phyloP scores from a whole-genome alignment of 192 early-diverging fungal genomes.

The Coemansia sp. region DNA sequence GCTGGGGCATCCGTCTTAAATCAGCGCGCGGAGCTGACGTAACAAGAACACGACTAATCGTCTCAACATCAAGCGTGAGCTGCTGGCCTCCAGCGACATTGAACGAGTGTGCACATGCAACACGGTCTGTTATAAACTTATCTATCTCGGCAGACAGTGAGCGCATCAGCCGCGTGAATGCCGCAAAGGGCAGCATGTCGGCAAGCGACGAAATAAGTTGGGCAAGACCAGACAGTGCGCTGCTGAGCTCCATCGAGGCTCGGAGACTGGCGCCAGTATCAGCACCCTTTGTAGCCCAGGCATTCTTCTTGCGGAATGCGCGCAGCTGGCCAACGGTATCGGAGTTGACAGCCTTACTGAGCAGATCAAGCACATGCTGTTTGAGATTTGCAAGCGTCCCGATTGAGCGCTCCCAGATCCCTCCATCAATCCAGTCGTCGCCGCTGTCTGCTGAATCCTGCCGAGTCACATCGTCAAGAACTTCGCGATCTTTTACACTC shows the following conservation, averaged over 20 bases:
- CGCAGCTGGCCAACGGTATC: conserved; percentile 37
- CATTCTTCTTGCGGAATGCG: conserved; percentile 45
- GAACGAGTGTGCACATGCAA: conserved; percentile 41
- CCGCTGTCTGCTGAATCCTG: background rate
- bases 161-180: conserved; percentile 24
- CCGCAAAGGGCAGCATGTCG: conserved; percentile 25
- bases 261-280: background rate
- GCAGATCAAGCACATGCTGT: conserved; percentile 33
- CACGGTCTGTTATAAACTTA: conserved; percentile 33
- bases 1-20: conserved; percentile 1
- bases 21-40: conserved; percentile 8
- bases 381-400: conserved; percentile 31
- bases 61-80: conserved; percentile 33
- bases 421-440: conserved; percentile 43
- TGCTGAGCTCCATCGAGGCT: conserved; percentile 29
- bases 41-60: conserved; percentile 19
- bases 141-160: conserved; percentile 37
- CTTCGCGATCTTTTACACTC: conserved; percentile 20
- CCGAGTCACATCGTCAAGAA: conserved; percentile 16
- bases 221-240: conserved; percentile 28
- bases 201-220: conserved; percentile 15
- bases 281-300: conserved; percentile 15
- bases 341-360: conserved; percentile 41
- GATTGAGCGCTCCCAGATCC: conserved; percentile 47
- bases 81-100: conserved; percentile 29